Evolutionary conservation across 1,139 yeast species (phyloP), one percentile per base, ranked within the genome.

Genomic region (Entelexis sorbosivorans): DNA sequence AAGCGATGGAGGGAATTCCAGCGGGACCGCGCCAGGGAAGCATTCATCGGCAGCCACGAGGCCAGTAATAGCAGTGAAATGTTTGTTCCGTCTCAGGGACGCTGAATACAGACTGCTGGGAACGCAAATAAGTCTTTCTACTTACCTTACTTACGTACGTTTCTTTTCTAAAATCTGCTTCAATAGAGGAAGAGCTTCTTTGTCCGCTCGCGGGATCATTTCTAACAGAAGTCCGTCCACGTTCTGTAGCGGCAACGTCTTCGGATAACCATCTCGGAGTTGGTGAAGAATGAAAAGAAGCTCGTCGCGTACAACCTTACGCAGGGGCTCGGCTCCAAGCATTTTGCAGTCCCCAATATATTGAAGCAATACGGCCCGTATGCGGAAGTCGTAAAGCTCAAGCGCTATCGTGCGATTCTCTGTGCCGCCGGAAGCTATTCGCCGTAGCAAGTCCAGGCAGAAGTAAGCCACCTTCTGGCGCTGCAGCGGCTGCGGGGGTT

Each of bases 1-100:
- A 85, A 82, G 73, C 76, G 93, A 58, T 91, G 97, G 97, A 78
- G 87, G 66, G 97, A 89, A 59, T 88, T 80, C 70, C 96, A 89
- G 67, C 73, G 86, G 60, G 91, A 83, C 34, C 57, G 60, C 13
- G 60, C 52, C 7, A 45, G 47, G 2, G 53, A 51, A 34, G 39
- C 45, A 6, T 32, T 29, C 17, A 20, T 33, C 5, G 29, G 19
- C 29, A 13, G 3, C 28, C 17, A 33, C 28, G 9, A 33, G n/a
- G 34, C 29, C 10, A 26, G 29, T n/a, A 34, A 13, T 9, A 29
- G 48, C 28, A 26, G 9, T 8, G 13, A 29, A 13, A 11, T 10
- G 7, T 33, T 33, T 9, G 32, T n/a, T 4, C 24, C 32, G 1
- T 22, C 28, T 24, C 22, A 38, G 32, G 20, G 5, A 1, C 42